These are phyloP conservation scores for Fusarium haematococcum DNA, from an alignment of 2,329 filamentous ascomycete genomes.

Conservation along the genomic window DNA sequence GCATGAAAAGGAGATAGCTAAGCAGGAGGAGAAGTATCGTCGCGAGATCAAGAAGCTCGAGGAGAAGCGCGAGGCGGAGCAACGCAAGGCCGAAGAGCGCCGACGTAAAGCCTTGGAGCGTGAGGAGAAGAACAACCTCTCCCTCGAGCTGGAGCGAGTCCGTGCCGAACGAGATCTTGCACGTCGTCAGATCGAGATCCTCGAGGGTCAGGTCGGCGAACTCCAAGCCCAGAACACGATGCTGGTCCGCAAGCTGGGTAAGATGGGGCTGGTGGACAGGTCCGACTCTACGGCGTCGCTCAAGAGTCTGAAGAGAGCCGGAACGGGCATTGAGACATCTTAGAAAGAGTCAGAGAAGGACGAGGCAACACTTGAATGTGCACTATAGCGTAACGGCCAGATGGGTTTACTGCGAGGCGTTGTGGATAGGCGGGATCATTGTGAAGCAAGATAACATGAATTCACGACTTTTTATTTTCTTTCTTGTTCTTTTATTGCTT, in stretches of 20 bases:
- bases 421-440: conserved; percentile 12
- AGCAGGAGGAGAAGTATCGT: conserved; percentile 74
- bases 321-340: conserved; percentile 11
- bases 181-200: conserved; percentile 63
- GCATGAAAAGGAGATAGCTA: conserved; percentile 72
- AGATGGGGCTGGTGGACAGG: conserved; percentile 52
- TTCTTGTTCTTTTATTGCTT: not conserved
- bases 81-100: conserved; percentile 67
- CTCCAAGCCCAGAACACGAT: conserved; percentile 71
- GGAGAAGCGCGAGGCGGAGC: conserved; percentile 71
- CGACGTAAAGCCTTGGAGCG: conserved; percentile 64
- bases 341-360: not conserved
- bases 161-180: conserved; percentile 65
- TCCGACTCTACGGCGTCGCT: conserved; percentile 54
- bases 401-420: conserved; percentile 36
- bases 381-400: conserved; percentile 16
- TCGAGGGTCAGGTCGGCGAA: conserved; percentile 67
- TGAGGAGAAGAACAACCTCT: conserved; percentile 63
- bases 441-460: conserved; percentile 18
- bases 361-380: conserved; percentile 6
- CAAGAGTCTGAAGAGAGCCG: conserved; percentile 27
- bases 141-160: conserved; percentile 64
- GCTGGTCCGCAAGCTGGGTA: conserved; percentile 67
- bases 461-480: conserved; percentile 11
- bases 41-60: conserved; percentile 74